A percentile compares a stretch with the other conserved stretches of the same genome.
Evolutionary conservation across 2,329 filamentous ascomycete genomes (phyloP).

Genomic region (Hypoxylon sp.): DNA sequence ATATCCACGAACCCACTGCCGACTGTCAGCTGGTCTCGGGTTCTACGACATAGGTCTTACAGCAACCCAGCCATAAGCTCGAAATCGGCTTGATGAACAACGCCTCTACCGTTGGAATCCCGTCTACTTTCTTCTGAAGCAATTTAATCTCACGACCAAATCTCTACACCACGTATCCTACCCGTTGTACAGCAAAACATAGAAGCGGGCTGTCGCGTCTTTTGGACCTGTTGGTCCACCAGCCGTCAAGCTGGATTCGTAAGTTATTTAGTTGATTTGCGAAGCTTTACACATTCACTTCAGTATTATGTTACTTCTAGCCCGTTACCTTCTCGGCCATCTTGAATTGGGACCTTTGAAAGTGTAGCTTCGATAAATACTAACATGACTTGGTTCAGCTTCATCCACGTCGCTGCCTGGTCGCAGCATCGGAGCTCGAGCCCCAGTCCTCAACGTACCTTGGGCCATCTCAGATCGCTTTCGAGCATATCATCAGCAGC

Average conservation of each 20-base stretch:
- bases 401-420: slow-evolving; percentile 67
- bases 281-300: background rate
- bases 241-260: slow-evolving; percentile 53
- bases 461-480: slow-evolving; percentile 65
- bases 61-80: slow-evolving; percentile 31
- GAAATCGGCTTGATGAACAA: slow-evolving; percentile 33
- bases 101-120: slow-evolving; percentile 27
- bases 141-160: slow-evolving; percentile 32
- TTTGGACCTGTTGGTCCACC: slow-evolving; percentile 49
- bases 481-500: slow-evolving; percentile 63
- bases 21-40: slow-evolving; percentile 37
- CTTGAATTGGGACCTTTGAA: background rate
- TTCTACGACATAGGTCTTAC: slow-evolving; percentile 44
- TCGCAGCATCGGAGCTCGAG: slow-evolving; percentile 57
- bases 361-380: slow-evolving; percentile 17
- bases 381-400: slow-evolving; percentile 54
- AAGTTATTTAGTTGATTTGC: slow-evolving; percentile 39
- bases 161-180: slow-evolving; percentile 40
- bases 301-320: slow-evolving; percentile 1
- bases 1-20: slow-evolving; percentile 26
- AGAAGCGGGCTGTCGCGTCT: slow-evolving; percentile 42
- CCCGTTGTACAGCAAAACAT: slow-evolving; percentile 31
- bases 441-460: slow-evolving; percentile 53
- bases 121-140: slow-evolving; percentile 24
- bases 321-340: slow-evolving; percentile 1